Percentiles rank a stretch among this genome's conserved stretches.
phyloP scores from a whole-genome alignment of 495 filamentous ascomycete genomes.

The Talaromyces trachyspermus region DNA sequence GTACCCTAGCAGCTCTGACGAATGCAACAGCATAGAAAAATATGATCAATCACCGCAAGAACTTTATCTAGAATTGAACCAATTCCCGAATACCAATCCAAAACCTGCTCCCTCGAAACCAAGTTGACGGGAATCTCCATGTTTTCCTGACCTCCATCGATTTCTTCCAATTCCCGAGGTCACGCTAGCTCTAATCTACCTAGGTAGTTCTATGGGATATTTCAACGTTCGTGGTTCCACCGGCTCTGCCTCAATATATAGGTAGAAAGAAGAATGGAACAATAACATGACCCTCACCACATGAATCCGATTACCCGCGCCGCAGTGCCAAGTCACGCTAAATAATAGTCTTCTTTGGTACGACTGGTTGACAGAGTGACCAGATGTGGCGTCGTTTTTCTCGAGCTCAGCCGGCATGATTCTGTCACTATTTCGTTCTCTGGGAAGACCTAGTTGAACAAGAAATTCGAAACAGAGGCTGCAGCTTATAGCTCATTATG shows the following conservation, averaged over 20 bases:
- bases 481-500: no score
- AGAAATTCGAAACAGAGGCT: constrained; percentile 18
- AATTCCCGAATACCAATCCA: constrained; percentile 23
- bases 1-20: neutral
- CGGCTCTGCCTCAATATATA: no score
- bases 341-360: constrained; percentile 45
- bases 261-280: no score
- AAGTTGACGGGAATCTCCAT: constrained; percentile 32
- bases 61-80: neutral
- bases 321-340: constrained; percentile 55
- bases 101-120: constrained; percentile 19
- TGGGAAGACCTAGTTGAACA: constrained; percentile 40
- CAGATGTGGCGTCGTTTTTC: constrained; percentile 27
- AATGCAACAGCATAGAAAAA: neutral
- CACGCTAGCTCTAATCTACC: constrained; percentile 38
- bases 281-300: constrained; percentile 33
- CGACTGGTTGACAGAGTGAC: constrained; percentile 41
- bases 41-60: no score
- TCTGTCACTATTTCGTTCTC: constrained; percentile 41
- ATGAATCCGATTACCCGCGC: constrained; percentile 46
- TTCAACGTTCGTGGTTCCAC: no score
- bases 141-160: constrained; percentile 20
- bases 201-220: no score
- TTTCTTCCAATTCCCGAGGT: constrained; percentile 25
- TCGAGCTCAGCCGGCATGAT: constrained; percentile 36